Percentiles rank a stretch among this genome's conserved stretches.
Evolutionary conservation across 495 filamentous ascomycete genomes (phyloP).

Genomic region (Xylaria telfairii): DNA sequence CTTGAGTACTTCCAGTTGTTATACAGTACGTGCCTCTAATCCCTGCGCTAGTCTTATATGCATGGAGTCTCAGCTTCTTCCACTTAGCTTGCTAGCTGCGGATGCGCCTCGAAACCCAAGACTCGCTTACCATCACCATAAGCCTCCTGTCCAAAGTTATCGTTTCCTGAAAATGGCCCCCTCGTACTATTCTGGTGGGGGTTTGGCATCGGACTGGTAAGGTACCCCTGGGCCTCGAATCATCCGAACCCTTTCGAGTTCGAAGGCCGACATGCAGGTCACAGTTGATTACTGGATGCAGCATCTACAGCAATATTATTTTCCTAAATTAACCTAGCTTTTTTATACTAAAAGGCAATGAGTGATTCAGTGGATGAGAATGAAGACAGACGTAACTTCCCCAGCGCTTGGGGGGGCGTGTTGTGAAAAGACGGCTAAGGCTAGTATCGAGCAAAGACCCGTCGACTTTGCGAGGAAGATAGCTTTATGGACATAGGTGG

Average conservation of each 20-base stretch:
- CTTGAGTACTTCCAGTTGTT: neutral
- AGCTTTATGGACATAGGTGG: neutral
- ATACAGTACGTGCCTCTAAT: neutral
- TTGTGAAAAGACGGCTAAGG: neutral
- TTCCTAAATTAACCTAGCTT: neutral
- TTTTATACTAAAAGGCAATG: neutral
- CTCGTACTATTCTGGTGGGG: neutral
- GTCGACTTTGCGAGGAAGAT: neutral
- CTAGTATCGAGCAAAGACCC: neutral
- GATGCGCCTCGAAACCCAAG: neutral
- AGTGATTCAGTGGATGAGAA: neutral
- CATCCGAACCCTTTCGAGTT: neutral
- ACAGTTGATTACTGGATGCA: neutral
- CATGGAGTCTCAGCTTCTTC: neutral
- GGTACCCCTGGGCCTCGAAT: neutral
- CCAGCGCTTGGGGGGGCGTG: neutral
- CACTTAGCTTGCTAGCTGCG: neutral
- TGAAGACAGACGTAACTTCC: neutral
- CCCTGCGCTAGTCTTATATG: neutral
- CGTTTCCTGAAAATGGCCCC: neutral
- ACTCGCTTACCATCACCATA: neutral
- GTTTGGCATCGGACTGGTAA: neutral
- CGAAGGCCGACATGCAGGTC: neutral
- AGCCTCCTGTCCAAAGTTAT: neutral
- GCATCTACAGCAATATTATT: neutral